Percentiles rank a stretch among this genome's conserved stretches.
phyloP scores from a whole-genome alignment of 495 filamentous ascomycete genomes.

The Astrothelium subdiscretum region DNA sequence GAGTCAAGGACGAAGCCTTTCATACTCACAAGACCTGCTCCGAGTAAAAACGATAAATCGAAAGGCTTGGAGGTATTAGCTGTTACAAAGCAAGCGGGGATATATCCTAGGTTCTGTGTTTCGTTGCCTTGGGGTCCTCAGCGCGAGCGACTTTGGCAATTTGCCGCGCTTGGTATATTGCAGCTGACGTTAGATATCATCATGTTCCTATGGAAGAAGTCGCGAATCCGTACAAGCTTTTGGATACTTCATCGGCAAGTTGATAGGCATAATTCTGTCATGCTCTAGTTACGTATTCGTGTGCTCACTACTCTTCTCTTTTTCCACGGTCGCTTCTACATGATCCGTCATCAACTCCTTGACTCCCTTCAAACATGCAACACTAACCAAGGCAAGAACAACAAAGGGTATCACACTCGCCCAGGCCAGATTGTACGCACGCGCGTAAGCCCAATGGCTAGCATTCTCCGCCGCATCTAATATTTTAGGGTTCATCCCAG shows the following conservation, averaged over 20 bases:
- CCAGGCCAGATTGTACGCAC: conserved; percentile 36
- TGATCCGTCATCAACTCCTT: conserved; percentile 25
- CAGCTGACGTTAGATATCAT: too few species aligned
- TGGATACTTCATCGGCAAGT: neutral
- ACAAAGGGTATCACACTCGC: conserved; percentile 43
- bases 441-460: conserved; percentile 16
- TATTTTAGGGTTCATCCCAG: conserved; percentile 1
- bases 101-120: too few species aligned
- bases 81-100: too few species aligned
- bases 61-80: too few species aligned
- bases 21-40: too few species aligned
- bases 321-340: conserved; percentile 25
- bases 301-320: conserved; percentile 7
- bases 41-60: too few species aligned
- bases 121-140: too few species aligned
- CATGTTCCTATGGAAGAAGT: too few species aligned
- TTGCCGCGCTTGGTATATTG: too few species aligned
- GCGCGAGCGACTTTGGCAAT: too few species aligned
- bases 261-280: neutral
- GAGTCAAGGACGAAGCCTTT: too few species aligned
- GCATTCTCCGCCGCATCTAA: conserved; percentile 12
- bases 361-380: conserved; percentile 37
- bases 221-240: too few species aligned
- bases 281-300: neutral
- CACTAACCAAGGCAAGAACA: conserved; percentile 35